Evolutionary conservation across 768 basidiomycete genomes (phyloP).

Genomic region (Ramaria sp.): DNA sequence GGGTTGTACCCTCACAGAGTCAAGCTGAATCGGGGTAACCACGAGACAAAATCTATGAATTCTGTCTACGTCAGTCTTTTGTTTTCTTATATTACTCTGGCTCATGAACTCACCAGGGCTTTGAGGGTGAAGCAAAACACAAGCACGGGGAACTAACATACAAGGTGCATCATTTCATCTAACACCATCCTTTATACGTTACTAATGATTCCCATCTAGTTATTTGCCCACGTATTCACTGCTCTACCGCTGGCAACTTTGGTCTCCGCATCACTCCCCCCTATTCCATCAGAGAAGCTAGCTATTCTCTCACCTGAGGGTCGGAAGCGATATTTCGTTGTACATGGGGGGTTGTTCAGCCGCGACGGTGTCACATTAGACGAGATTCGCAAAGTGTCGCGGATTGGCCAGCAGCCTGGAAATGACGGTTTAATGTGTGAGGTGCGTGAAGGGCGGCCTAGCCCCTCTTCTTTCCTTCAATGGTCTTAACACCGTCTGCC

Average conservation of each 20-base stretch:
- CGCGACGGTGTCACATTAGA: slow-evolving; percentile 92
- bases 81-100: slow-evolving; percentile 22
- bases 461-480: not conserved
- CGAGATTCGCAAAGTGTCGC: slow-evolving; percentile 79
- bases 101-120: slow-evolving; percentile 45
- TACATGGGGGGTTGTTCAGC: slow-evolving; percentile 94
- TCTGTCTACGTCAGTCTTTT: slow-evolving; percentile 23
- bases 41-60: slow-evolving; percentile 98
- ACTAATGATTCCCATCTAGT: slow-evolving; percentile 27
- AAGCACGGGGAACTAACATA: slow-evolving; percentile 95
- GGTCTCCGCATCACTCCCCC: slow-evolving; percentile 57
- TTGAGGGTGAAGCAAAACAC: slow-evolving; percentile 92
- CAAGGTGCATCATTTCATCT: slow-evolving; percentile 40
- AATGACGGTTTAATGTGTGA: slow-evolving; percentile 92
- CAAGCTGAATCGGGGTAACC: slow-evolving; percentile 94
- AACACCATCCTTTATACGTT: slow-evolving; percentile 8
- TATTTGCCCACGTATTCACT: slow-evolving; percentile 92
- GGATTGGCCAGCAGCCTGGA: slow-evolving; percentile 85
- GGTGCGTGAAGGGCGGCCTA: slow-evolving; percentile 19
- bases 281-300: slow-evolving; percentile 29
- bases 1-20: slow-evolving; percentile 88
- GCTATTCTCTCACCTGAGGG: slow-evolving; percentile 79
- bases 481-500: slow-evolving; percentile 10
- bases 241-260: slow-evolving; percentile 83
- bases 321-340: slow-evolving; percentile 81